phyloP scores from a whole-genome alignment of 2,329 filamentous ascomycete species.

The Gaeumannomyces sp. region DNA sequence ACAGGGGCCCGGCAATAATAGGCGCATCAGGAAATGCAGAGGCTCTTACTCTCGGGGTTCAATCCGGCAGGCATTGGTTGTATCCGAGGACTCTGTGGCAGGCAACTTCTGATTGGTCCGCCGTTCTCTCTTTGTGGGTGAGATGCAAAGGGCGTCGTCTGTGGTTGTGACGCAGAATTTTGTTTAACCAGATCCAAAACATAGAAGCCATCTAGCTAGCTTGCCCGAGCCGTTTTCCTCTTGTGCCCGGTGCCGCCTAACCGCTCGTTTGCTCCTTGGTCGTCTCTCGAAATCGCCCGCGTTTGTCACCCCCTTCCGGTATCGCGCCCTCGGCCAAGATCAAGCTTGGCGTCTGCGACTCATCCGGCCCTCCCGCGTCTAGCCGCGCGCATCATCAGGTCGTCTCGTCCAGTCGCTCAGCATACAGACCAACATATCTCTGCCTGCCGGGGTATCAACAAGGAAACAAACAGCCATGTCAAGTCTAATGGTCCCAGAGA shows the following conservation, averaged over 20 bases:
- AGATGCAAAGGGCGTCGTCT: no score
- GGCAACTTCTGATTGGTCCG: no score
- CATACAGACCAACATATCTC: neutral
- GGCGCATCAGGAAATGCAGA: no score
- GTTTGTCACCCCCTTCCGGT: no score
- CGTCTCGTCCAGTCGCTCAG: no score
- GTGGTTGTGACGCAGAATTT: neutral
- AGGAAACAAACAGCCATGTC: neutral
- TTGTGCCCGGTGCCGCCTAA: neutral
- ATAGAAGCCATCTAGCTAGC: neutral
- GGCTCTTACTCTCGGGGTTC: neutral
- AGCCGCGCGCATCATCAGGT: neutral
- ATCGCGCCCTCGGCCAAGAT: neutral
- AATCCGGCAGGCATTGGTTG: neutral
- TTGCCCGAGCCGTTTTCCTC: neutral
- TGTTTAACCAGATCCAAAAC: neutral
- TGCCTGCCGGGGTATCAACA: constrained; percentile 19
- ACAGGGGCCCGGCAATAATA: no score
- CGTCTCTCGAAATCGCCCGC: constrained; percentile 10
- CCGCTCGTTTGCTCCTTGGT: neutral
- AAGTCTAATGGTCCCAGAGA: constrained; percentile 41
- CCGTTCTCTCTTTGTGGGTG: no score
- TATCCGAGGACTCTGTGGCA: no score
- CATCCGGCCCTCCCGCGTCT: neutral
- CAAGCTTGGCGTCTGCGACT: neutral